Percentiles rank a stretch among this genome's conserved stretches.
These are phyloP conservation scores for Atkinsonella texensis DNA, from an alignment of 2,329 filamentous ascomycete genomes.

Conservation along the genomic window DNA sequence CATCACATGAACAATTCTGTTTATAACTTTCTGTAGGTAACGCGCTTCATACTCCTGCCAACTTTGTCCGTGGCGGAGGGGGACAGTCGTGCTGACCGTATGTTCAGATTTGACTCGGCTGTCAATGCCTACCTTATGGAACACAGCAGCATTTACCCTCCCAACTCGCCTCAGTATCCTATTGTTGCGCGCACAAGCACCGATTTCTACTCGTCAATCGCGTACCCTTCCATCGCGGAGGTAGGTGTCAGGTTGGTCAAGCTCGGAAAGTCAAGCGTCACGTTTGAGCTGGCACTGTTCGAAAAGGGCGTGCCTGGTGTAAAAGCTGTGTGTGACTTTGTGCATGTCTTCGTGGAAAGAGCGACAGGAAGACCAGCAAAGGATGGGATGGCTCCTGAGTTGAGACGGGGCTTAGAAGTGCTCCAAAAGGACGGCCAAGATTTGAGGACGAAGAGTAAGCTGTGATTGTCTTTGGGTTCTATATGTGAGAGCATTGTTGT, in stretches of 20 bases:
- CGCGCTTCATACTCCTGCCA: background rate
- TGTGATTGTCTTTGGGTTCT: background rate
- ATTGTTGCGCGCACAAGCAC: slow-evolving; percentile 78
- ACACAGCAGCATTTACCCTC: slow-evolving; percentile 61
- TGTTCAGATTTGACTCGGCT: slow-evolving; percentile 65
- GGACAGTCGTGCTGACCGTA: background rate
- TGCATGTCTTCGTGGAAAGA: slow-evolving; percentile 81
- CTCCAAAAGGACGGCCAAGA: background rate
- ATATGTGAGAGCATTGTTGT: background rate
- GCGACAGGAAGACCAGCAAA: slow-evolving; percentile 54
- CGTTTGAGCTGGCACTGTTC: slow-evolving; percentile 83
- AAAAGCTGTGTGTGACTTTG: slow-evolving; percentile 73
- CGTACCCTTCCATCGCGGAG: slow-evolving; percentile 73
- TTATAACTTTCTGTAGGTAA: slow-evolving; percentile 60
- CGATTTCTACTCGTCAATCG: slow-evolving; percentile 72
- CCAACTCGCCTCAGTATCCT: slow-evolving; percentile 59
- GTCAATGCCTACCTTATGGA: slow-evolving; percentile 82
- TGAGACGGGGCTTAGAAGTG: slow-evolving; percentile 42
- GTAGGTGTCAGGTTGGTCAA: slow-evolving; percentile 72
- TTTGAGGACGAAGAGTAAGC: background rate
- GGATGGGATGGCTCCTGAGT: slow-evolving; percentile 47
- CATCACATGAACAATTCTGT: slow-evolving; percentile 85
- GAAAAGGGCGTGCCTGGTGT: slow-evolving; percentile 60
- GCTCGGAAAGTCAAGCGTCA: slow-evolving; percentile 75
- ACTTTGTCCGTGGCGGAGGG: no score